Evolutionary conservation across 306 rosid species (phyloP), one percentile per base, ranked within the genome.

Genomic region (Prunus davidiana): DNA sequence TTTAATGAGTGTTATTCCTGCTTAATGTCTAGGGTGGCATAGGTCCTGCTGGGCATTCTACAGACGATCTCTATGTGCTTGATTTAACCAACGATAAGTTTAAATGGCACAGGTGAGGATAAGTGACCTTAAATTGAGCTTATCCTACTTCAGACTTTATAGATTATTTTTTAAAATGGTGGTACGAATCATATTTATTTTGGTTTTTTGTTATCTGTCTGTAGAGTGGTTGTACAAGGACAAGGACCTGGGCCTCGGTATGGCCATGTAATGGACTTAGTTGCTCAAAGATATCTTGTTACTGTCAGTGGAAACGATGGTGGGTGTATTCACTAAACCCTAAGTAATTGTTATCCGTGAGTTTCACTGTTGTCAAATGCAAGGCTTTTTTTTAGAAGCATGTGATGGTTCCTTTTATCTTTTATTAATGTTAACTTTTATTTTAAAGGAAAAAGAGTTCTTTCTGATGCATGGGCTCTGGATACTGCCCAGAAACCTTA

Each of bases 401-500:
- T 65, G 41, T 78, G 50, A 78, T 56, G 77, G 15, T 64, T 61
- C 65, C 47, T 24, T 68, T 67, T 2, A 30, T 54, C 61, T 45
- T 61, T 45, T 27, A 47, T 62, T 61, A 46, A 58, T 61, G 19
- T 6, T 38, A 38, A 6, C 43, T 22, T 22, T 80, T 24, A 67
- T 84, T 63, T 81, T 43, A 63, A 76, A 96, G 99, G 99, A 25
- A 96, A 96, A 85, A 89, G 97, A 81, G 91, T 83, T 79, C 86
- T 89, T 38, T 89, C 99, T 75, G 99, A 96, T 78, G 92, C 98
- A 75, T 96, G 99, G 99, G 96, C 73, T 64, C 79, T 96, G 69
- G 99, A 96, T 86, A 96, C 99, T 74, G 99, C 99, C 38, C 98
- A 93, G 79, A 96, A 96, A 80, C 99, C 99, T 67, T 96, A 96